Base-by-base conservation (phyloP, 257 asterid species). In the Marsdenia floribunda region DNA sequence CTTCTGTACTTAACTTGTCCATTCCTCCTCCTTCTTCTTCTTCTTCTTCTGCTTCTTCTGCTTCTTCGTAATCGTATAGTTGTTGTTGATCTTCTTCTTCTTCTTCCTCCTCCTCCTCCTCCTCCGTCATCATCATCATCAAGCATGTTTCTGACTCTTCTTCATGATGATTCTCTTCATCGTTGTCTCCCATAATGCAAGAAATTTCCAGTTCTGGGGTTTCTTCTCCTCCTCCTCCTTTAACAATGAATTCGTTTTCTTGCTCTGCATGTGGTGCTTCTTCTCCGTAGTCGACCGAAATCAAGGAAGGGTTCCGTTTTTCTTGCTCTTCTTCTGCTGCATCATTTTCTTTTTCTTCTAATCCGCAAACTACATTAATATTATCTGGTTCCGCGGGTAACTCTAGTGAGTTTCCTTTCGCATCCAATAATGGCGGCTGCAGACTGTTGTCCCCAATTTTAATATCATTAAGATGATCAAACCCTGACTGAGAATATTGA, bases 1-100 rank as follows among this genome's bases (percentile, higher is more conserved):
- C 87, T 55, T 78, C 87, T 15, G 71, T 66, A 22, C 83, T 83
- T 70, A 83, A 22, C 55, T 71, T 68, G 65, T 78, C 83, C 57
- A 47, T 55, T 24, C 58, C 61, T 19, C 59, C 78, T 8, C 58
- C 61, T 69, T 49, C 61, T 24, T 50, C 78, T 4, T 74, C 68
- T 59, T 73, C 75, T 58, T 59, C 80, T 4, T 67, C 8, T 16
- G 10, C 59, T 2, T 21, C 55, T 47, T 81, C 54, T 26, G 72
- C 78, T 38, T 0, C 75, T 40, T 42, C 47, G 12, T 44, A 11
- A 44, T 44, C 47, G 35, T 29, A 29, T 14, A 26, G 5, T 60
- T 60, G 40, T 7, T 26, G 21, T 26, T 26, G 9, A 61, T 54
- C 26, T 18, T 29, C 59, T 6, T 54, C 26, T 18, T 29, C 59